Conservation (phyloP, 164 flowering plant genomes). For the Stephania japonica region DNA sequence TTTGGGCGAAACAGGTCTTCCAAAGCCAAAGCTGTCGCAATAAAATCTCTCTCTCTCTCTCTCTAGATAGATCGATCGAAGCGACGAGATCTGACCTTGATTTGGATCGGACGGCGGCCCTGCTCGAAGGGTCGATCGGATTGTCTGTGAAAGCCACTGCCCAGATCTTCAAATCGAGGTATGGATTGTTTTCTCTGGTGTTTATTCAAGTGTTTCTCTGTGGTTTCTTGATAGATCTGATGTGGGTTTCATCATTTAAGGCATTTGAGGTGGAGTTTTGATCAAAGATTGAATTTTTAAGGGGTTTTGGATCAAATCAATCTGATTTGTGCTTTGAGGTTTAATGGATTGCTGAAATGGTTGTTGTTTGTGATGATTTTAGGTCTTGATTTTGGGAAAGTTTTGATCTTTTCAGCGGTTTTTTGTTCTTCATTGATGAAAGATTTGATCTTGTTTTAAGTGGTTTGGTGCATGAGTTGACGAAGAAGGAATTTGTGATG, state of each 20-base stretch:
- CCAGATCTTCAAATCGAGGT: conserved; percentile 1
- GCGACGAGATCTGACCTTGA: conserved; percentile 3
- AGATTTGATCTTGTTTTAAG: no score
- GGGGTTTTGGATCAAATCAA: neutral
- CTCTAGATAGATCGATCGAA: neutral
- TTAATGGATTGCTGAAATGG: neutral
- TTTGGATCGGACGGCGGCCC: neutral
- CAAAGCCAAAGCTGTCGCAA: neutral
- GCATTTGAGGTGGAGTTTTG: neutral
- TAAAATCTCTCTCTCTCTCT: conserved; percentile 8
- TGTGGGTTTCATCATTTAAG: neutral
- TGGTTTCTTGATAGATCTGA: neutral
- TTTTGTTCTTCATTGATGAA: neutral
- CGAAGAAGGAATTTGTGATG: neutral
- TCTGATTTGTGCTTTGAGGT: neutral
- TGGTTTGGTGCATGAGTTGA: no score
- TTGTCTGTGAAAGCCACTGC: neutral
- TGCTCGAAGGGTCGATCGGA: neutral
- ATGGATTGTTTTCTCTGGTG: neutral
- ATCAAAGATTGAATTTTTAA: neutral
- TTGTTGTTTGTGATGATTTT: neutral
- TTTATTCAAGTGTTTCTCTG: neutral
- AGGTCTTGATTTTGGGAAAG: neutral
- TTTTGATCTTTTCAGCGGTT: neutral
- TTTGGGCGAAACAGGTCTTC: neutral